Conservation (phyloP, 352 stramenopile species). For the Phytopythium aichiense region DNA sequence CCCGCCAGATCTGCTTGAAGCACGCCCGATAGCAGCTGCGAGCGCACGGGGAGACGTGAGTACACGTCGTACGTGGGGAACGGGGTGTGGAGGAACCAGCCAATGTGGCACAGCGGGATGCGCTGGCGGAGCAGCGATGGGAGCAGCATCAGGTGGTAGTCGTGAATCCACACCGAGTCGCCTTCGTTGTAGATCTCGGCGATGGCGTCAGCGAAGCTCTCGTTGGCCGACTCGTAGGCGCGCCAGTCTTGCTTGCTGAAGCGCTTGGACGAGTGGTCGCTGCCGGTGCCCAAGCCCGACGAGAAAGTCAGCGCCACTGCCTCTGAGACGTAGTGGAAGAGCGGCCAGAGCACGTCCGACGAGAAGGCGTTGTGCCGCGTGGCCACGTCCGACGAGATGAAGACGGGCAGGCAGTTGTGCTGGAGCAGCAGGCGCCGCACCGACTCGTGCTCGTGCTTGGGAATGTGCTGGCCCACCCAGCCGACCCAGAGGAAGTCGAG, state of each 20-base stretch:
- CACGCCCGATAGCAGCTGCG: conserved; percentile 71
- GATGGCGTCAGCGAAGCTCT: conserved; percentile 82
- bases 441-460: conserved; percentile 73
- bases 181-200: conserved; percentile 86
- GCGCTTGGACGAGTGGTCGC: conserved; percentile 57
- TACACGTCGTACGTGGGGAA: conserved; percentile 88
- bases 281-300: conserved; percentile 21
- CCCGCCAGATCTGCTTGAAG: conserved; percentile 80
- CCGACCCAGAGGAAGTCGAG: conserved; percentile 86
- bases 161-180: conserved; percentile 87
- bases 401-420: conserved; percentile 87
- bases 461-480: conserved; percentile 86
- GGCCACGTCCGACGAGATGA: conserved; percentile 78
- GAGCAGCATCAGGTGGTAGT: conserved; percentile 90
- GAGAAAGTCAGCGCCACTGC: conserved; percentile 47
- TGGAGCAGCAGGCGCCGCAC: conserved; percentile 71
- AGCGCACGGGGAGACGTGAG: conserved; percentile 71
- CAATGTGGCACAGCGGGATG: conserved; percentile 69
- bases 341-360: conserved; percentile 88
- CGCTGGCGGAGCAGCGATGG: conserved; percentile 80
- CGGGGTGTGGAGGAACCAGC: conserved; percentile 87
- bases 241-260: conserved; percentile 89
- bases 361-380: conserved; percentile 87
- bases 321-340: conserved; percentile 90
- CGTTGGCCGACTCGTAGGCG: conserved; percentile 86